These are phyloP conservation scores for Podaxis carcinomalis DNA, from an alignment of 768 basidiomycete species.

Conservation along the genomic window DNA sequence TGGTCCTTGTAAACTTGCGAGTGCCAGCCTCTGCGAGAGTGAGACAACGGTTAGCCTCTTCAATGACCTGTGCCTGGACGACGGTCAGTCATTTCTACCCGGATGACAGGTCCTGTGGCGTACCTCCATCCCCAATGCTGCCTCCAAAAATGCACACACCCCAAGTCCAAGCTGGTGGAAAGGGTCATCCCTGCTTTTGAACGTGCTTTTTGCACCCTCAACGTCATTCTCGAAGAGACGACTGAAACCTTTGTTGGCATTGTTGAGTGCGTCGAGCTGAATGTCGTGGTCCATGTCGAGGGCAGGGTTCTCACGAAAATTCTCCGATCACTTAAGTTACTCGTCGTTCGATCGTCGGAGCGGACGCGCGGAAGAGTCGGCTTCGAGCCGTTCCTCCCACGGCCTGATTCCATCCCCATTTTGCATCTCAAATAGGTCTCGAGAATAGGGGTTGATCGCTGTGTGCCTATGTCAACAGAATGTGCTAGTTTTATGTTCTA, in stretches of 20 bases:
- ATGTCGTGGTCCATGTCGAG: conserved; percentile 22
- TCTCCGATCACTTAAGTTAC: not conserved
- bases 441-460: no score
- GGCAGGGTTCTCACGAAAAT: not conserved
- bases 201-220: conserved; percentile 43
- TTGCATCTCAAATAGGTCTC: no score
- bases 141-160: conserved; percentile 70
- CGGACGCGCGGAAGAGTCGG: not conserved
- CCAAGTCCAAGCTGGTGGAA: conserved; percentile 74
- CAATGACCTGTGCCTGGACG: conserved; percentile 51
- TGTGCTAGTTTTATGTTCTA: no score
- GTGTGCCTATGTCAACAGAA: no score
- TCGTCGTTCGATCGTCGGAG: not conserved
- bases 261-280: conserved; percentile 22
- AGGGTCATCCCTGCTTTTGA: conserved; percentile 51
- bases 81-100: not conserved
- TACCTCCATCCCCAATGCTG: conserved; percentile 80
- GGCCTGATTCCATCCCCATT: no score
- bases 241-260: conserved; percentile 56
- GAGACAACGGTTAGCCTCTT: conserved; percentile 56
- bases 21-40: conserved; percentile 57
- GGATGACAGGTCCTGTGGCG: conserved; percentile 1
- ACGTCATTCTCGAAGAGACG: conserved; percentile 67
- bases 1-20: conserved; percentile 40
- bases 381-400: no score